A percentile compares a stretch with the other conserved stretches of the same genome.
phyloP scores from a whole-genome alignment of 257 asterid genomes.

The Solanum etuberosum region DNA sequence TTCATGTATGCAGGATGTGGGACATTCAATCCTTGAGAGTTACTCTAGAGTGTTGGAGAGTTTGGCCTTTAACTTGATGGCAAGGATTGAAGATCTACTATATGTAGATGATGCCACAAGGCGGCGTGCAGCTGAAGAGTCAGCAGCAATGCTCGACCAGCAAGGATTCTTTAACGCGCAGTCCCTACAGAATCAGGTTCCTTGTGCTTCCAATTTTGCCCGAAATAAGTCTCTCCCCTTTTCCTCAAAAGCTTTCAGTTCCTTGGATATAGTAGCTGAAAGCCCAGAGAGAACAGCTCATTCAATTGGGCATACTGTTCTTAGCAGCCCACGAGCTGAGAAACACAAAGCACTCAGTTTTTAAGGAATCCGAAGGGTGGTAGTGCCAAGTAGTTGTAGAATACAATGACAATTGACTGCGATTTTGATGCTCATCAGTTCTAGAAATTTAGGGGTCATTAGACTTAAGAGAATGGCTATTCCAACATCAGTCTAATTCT shows the following conservation, averaged over 20 bases:
- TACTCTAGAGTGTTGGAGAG: constrained; percentile 92
- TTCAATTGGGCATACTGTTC: neutral
- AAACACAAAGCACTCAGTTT: neutral
- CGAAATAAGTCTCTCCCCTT: constrained; percentile 28
- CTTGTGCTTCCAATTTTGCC: constrained; percentile 31
- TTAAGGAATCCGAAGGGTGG: neutral
- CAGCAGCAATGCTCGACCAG: constrained; percentile 14
- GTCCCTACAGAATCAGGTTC: constrained; percentile 26
- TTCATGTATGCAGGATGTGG: constrained; percentile 57
- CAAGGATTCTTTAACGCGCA: constrained; percentile 20
- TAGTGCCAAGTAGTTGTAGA: neutral
- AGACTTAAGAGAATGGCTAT: neutral
- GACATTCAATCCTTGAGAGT: constrained; percentile 94
- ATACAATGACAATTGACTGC: neutral
- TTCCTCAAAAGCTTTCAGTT: constrained; percentile 25
- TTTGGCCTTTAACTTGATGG: constrained; percentile 68
- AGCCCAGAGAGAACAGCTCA: constrained; percentile 18
- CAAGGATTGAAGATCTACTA: constrained; percentile 78
- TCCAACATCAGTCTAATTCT: neutral
- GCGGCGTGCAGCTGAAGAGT: constrained; percentile 48
- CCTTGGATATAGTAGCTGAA: constrained; percentile 20
- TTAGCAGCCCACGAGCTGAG: neutral
- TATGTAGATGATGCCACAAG: constrained; percentile 78
- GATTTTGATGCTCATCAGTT: neutral
- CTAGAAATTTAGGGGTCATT: neutral